Percentiles rank a stretch among this genome's conserved stretches.
Evolutionary conservation across 805 yeast species (phyloP).

Genomic region (Metschnikowia orientalis): DNA sequence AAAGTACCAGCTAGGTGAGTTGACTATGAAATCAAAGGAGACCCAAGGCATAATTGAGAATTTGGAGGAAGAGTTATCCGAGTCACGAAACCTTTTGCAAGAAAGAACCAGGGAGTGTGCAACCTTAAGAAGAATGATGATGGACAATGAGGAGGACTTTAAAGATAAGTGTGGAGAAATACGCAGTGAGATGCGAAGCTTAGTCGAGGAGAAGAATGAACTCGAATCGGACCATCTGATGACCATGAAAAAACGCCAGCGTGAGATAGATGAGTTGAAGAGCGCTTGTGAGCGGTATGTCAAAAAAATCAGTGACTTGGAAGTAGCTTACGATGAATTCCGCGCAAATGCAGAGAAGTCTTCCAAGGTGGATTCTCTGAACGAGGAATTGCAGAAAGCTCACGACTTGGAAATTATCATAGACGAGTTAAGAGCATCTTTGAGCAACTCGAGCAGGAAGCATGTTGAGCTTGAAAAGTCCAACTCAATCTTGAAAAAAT

Average conservation of each 20-base stretch:
- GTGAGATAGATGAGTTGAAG: conserved; percentile 60
- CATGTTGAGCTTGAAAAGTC: conserved; percentile 52
- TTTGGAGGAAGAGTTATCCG: conserved; percentile 78
- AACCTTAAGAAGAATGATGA: conserved; percentile 62
- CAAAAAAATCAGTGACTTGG: conserved; percentile 39
- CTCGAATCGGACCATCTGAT: conserved; percentile 51
- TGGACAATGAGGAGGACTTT: conserved; percentile 63
- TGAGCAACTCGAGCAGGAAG: conserved; percentile 47
- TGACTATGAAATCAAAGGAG: conserved; percentile 64
- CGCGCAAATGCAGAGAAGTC: conserved; percentile 25
- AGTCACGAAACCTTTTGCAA: conserved; percentile 64
- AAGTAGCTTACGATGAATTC: conserved; percentile 25
- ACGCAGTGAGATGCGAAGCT: conserved; percentile 44
- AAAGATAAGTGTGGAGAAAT: conserved; percentile 51
- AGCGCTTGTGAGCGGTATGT: conserved; percentile 40
- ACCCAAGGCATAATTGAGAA: conserved; percentile 55
- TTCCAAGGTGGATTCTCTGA: not conserved
- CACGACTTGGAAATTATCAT: conserved; percentile 27
- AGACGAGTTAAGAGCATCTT: conserved; percentile 48
- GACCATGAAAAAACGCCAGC: conserved; percentile 49
- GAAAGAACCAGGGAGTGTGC: conserved; percentile 78
- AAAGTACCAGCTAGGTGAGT: conserved; percentile 70
- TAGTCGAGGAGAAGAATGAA: conserved; percentile 58
- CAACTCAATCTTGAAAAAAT: conserved; percentile 49
- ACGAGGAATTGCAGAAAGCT: conserved; percentile 12